Base-by-base conservation (phyloP, 306 rosid species). In the Prunus campanulata region DNA sequence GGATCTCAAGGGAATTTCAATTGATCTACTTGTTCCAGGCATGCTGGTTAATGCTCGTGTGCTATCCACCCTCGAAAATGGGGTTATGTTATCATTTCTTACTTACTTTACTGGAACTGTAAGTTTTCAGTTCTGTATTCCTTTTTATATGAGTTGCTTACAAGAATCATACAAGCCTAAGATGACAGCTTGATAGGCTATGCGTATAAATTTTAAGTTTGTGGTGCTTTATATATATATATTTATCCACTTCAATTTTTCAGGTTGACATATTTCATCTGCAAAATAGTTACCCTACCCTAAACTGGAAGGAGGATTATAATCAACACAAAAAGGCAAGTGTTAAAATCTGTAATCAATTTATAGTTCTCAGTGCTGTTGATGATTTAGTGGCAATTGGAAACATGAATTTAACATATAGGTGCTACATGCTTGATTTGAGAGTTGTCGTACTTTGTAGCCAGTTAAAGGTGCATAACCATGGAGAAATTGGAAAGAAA, bases 51-150 rank as follows among this genome's bases (percentile, higher is more conserved):
- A 88, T 80, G 97, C 96, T 73, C 86, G 93, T 68, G 88, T 95
- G 60, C 81, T 86, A 86, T 88, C 99, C 65, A 78, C 90, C 74
- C 96, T 95, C 67, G 97, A 91, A 81, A 92, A 95, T 87, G 99
- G 99, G 80, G 89, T 92, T 20, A 83, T 95, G 96, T 72, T 95
- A 79, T 92, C 97, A 70, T 92, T 95, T 81, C 87, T 95, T 75
- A 92, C 93, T 35, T 95, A 95, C 82, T 95, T 95, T 78, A 89
- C 92, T 65, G 99, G 97, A 87, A 92, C 99, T 70, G 97, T 95
- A 87, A 90, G 97, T 83, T 68, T 93, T 95, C 85, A 89, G 93
- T 82, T 81, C 6, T 78, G 48, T 55, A 63, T 52, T 69, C 64
- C 69, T 50, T 25, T 8, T 70, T 51, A 30, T 75, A 16, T 66